Evolutionary conservation across 306 rosid genomes (phyloP).

Genomic region (Sindora glabra): DNA sequence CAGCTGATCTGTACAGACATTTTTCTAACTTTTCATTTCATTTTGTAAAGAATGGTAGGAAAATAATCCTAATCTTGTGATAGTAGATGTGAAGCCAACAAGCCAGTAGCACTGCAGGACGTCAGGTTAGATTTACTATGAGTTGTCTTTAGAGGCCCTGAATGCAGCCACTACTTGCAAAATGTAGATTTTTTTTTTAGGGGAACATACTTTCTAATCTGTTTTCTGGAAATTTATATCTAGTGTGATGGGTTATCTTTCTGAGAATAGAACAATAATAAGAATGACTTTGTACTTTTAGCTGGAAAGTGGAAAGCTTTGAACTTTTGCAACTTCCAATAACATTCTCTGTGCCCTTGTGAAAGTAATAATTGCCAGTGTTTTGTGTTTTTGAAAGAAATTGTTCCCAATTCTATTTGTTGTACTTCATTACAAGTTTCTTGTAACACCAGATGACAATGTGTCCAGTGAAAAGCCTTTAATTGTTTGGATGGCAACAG

Average conservation of each 20-base stretch:
- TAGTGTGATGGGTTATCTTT: not conserved
- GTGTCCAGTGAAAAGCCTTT: no score
- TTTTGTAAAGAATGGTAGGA: conserved; percentile 11
- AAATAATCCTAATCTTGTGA: conserved; percentile 28
- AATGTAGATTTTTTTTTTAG: not conserved
- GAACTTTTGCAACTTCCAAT: no score
- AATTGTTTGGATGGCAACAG: no score
- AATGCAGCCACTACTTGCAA: conserved; percentile 9
- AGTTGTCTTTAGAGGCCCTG: conserved; percentile 17
- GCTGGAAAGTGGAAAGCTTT: no score
- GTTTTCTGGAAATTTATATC: not conserved
- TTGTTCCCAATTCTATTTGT: no score
- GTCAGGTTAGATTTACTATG: conserved; percentile 25
- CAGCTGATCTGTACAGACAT: conserved; percentile 19
- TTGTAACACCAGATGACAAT: no score
- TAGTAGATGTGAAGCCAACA: conserved; percentile 21
- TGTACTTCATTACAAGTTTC: no score
- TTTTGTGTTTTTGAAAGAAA: no score
- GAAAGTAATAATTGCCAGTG: no score
- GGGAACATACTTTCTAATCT: not conserved
- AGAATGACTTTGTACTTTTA: no score
- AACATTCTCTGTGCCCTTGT: no score
- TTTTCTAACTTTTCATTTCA: conserved; percentile 6
- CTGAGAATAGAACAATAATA: not conserved
- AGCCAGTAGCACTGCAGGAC: conserved; percentile 17